Evolutionary conservation across 2,329 filamentous ascomycete species (phyloP).

Genomic region (Ophiostoma triangulosporum): DNA sequence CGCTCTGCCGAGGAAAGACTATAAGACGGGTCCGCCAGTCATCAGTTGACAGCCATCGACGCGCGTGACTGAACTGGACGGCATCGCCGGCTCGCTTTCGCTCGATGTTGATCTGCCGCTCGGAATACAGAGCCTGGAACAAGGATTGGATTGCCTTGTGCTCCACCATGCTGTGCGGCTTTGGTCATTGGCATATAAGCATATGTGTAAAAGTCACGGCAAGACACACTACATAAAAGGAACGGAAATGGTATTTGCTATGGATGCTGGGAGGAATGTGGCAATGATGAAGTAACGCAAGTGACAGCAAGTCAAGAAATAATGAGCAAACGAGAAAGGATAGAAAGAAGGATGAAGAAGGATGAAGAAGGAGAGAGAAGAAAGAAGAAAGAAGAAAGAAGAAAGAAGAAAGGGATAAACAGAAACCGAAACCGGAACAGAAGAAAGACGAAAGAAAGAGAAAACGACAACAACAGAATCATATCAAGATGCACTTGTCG

Average conservation of each 20-base stretch:
- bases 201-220: background rate
- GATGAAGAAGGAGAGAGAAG: background rate
- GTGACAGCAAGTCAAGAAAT: background rate
- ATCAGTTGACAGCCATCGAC: background rate
- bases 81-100: constrained; percentile 1
- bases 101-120: constrained; percentile 43
- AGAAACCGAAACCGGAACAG: too few species aligned
- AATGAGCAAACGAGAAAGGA: background rate
- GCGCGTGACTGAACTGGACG: background rate
- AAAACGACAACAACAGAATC: background rate
- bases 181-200: too few species aligned
- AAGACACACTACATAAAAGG: background rate
- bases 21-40: background rate
- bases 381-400: background rate
- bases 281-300: background rate
- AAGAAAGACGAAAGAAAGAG: background rate
- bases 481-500: background rate
- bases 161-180: constrained; percentile 61
- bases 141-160: constrained; percentile 59
- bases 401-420: background rate
- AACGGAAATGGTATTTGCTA: constrained; percentile 1
- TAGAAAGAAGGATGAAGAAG: background rate
- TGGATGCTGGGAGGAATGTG: constrained; percentile 1
- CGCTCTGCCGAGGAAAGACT: background rate
- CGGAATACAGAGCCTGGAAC: constrained; percentile 60